Evolutionary conservation across 441 rosid genomes (phyloP).

Genomic region (Jatropha podagrica): DNA sequence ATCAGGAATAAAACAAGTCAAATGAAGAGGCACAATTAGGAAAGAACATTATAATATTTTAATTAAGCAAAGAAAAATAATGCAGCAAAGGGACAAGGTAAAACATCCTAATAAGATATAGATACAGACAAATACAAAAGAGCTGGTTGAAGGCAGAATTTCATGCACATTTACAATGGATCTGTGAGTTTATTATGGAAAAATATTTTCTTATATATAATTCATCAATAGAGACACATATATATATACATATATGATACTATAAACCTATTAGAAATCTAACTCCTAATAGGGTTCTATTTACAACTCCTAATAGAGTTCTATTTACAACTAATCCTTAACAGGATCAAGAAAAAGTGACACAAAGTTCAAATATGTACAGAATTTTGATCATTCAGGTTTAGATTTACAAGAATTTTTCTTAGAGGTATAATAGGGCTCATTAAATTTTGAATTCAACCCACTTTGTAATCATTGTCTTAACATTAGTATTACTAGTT

Average conservation of each 20-base stretch:
- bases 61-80: neutral
- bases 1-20: slow-evolving; percentile 11
- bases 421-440: neutral
- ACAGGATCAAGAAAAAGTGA: neutral
- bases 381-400: neutral
- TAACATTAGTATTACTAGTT: too few species aligned
- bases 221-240: too few species aligned
- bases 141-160: neutral
- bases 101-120: neutral
- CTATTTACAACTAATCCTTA: too few species aligned
- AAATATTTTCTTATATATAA: too few species aligned
- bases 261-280: too few species aligned
- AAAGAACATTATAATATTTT: too few species aligned
- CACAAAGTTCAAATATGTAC: neutral
- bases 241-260: too few species aligned
- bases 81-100: neutral
- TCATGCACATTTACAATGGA: neutral
- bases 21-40: neutral
- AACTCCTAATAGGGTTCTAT: too few species aligned
- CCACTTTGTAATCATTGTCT: neutral
- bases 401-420: neutral
- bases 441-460: neutral
- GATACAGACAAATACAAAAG: neutral
- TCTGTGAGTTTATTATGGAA: too few species aligned
- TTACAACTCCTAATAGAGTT: too few species aligned